These are phyloP conservation scores for Paramecium bursaria DNA, from an alignment of 73 alveolate species.

Conservation along the genomic window DNA sequence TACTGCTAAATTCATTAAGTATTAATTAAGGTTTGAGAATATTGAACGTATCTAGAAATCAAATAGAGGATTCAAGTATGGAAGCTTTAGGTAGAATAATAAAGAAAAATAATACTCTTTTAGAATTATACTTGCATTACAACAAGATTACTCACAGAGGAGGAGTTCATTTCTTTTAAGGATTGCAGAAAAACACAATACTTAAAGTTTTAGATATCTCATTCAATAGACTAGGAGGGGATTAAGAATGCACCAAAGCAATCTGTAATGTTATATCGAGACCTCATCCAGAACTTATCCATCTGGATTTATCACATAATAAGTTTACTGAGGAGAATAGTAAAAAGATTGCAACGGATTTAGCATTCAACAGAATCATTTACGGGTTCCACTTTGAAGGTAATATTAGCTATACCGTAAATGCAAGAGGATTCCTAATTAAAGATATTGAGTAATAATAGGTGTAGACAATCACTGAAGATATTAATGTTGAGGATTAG, in stretches of 20 bases:
- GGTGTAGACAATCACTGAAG: background rate
- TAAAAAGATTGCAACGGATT: slow-evolving; percentile 20
- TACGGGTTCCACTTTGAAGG: slow-evolving; percentile 71
- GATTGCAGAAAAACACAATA: slow-evolving; percentile 43
- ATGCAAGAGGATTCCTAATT: slow-evolving; percentile 42
- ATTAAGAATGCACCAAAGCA: slow-evolving; percentile 47
- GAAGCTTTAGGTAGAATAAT: slow-evolving; percentile 32
- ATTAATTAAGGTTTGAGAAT: slow-evolving; percentile 18
- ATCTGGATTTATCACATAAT: slow-evolving; percentile 64
- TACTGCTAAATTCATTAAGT: slow-evolving; percentile 18
- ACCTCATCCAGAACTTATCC: slow-evolving; percentile 51
- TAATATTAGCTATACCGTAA: slow-evolving; percentile 27
- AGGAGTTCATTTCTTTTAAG: slow-evolving; percentile 38
- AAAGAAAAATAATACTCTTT: slow-evolving; percentile 6
- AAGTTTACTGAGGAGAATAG: slow-evolving; percentile 39
- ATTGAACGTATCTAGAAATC: slow-evolving; percentile 58
- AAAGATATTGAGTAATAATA: background rate
- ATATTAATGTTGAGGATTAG: slow-evolving; percentile 14
- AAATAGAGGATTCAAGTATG: slow-evolving; percentile 17
- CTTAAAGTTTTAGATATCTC: slow-evolving; percentile 58
- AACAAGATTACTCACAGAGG: slow-evolving; percentile 54
- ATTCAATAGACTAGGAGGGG: slow-evolving; percentile 50
- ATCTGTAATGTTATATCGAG: slow-evolving; percentile 40
- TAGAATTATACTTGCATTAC: slow-evolving; percentile 58
- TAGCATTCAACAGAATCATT: slow-evolving; percentile 41